Conservation (phyloP, 2,329 filamentous ascomycete species). For the Calonectria honghensis region DNA sequence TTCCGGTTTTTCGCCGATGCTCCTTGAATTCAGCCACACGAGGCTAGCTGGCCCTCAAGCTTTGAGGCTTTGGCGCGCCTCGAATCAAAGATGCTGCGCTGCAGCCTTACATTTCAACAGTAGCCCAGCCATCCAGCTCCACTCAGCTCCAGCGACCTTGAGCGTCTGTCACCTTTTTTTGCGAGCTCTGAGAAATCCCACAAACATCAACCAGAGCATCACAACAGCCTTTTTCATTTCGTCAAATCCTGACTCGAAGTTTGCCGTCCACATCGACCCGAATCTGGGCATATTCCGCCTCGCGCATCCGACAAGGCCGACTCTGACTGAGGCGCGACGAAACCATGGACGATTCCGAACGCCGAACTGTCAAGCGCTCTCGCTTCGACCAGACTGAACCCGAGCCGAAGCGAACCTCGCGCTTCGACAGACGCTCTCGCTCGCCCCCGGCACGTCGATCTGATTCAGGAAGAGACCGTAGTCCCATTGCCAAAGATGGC, state of each 20-base stretch:
- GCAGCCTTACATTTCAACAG: constrained; percentile 36
- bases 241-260: background rate
- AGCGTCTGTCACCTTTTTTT: constrained; percentile 36
- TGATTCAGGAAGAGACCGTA: constrained; percentile 84
- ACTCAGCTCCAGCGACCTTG: constrained; percentile 32
- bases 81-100: constrained; percentile 6
- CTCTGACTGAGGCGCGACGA: constrained; percentile 29
- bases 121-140: constrained; percentile 38
- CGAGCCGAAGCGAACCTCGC: constrained; percentile 83
- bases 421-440: constrained; percentile 94
- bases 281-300: background rate
- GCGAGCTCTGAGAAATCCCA: background rate
- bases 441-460: constrained; percentile 82
- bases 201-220: constrained; percentile 15
- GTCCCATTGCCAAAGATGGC: constrained; percentile 76
- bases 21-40: constrained; percentile 31
- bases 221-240: constrained; percentile 16
- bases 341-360: constrained; percentile 84
- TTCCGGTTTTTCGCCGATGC: constrained; percentile 37
- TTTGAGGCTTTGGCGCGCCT: constrained; percentile 12
- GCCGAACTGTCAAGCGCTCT: constrained; percentile 85
- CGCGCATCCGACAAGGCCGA: constrained; percentile 24
- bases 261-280: background rate
- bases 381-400: constrained; percentile 95
- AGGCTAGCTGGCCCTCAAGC: constrained; percentile 29